Conservation (phyloP, 495 filamentous ascomycete species). For the Trichoderma orchidacearum region DNA sequence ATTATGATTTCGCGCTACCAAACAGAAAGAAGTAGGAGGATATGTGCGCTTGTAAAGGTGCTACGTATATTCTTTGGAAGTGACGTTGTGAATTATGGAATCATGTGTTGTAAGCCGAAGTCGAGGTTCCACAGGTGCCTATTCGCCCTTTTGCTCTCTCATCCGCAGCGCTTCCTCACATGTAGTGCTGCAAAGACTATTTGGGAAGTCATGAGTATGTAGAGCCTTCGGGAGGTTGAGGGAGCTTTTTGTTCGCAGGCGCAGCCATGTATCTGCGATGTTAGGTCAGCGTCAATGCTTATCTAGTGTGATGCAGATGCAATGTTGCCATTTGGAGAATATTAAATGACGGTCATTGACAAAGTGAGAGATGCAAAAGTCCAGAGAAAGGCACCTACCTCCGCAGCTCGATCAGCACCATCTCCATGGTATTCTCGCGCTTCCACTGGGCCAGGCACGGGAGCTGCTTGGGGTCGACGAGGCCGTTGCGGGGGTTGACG, state of each 20-base stretch:
- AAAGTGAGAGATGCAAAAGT: neutral
- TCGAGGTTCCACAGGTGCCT: neutral
- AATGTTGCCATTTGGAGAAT: neutral
- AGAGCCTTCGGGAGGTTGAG: conserved; percentile 82
- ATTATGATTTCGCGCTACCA: neutral
- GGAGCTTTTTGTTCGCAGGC: conserved; percentile 83
- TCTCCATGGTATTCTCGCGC: conserved; percentile 84
- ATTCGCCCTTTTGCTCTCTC: neutral
- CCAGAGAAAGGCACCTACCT: conserved; percentile 9
- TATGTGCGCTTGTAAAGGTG: conserved; percentile 10
- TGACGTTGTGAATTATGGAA: neutral
- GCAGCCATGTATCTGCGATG: conserved; percentile 78
- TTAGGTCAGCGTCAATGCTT: conserved; percentile 10
- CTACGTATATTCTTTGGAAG: neutral
- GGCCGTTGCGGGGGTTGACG: conserved; percentile 65
- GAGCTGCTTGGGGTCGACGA: conserved; percentile 73
- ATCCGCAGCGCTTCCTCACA: neutral
- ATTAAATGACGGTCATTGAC: neutral
- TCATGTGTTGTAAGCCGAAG: neutral
- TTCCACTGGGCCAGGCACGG: conserved; percentile 80
- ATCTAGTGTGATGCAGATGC: neutral
- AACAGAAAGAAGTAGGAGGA: neutral
- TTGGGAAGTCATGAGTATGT: conserved; percentile 36
- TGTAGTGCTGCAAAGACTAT: neutral
- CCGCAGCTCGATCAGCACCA: conserved; percentile 71